Evolutionary conservation across 208 protist species (phyloP), one percentile per base, ranked within the genome.

Genomic region (Leishmania gerbilli): DNA sequence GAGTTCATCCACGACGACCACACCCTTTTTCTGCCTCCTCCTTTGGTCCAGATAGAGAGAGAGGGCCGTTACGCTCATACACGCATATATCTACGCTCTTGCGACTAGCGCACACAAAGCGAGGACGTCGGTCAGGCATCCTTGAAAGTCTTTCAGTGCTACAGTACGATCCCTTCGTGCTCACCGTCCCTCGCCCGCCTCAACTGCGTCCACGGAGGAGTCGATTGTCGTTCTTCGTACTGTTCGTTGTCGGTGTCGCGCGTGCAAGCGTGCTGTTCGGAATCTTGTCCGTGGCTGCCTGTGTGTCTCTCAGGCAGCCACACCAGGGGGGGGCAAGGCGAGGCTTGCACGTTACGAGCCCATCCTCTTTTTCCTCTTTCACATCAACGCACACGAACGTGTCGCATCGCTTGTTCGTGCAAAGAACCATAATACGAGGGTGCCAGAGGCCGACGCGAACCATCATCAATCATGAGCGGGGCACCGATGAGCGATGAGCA

Each of bases 401-500:
- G 15, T 31, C 40, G 21, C 67, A 42, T n/a, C 40, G 67, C 15
- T 47, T 47, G 17, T 15, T 47, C 67, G 31, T 7, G 40, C 40
- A 71, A 47, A 21, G 67, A 47, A 21, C 67, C 21, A 7, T 1
- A 27, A 24, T 47, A 24, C 67, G 8, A 47, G 40, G 5, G 40
- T 8, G 21, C 31, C 67, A 71, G 40, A n/a, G 19, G 17, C 67
- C 17, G 13, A 15, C 19, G 67, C 24, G 31, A 17, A 24, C 24
- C 34, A 75, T 31, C 65, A 62, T n/a, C 24, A 24, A 19, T 15
- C 42, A 88, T 88, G 85, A 85, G 75, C 58, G 74, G 53, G 3
- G 51, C 64, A 21, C 89, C 87, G 15, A 82, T 90, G 85, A 87
- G 82, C 49, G 82, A 89, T 31, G 90, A 92, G 79, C 85, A 93